Evolutionary conservation across 2,329 filamentous ascomycete genomes (phyloP), one percentile per base, ranked within the genome.

Genomic region (Penicillium sp.): DNA sequence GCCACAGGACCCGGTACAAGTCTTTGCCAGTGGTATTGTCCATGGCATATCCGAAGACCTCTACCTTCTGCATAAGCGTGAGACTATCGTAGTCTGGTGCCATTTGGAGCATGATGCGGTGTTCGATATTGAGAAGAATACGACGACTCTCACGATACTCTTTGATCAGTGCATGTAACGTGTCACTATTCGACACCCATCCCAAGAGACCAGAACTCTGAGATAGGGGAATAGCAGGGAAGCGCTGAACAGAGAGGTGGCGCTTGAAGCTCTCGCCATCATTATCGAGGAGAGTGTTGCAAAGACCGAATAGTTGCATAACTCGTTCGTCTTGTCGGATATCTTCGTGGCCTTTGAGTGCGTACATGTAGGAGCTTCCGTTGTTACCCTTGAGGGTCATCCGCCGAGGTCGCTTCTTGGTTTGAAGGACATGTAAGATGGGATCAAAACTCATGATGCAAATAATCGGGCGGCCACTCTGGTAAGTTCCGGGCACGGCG

Each of bases 21-120:
- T 99, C 94, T 71, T 99, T 96, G 2, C 94, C 95, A 1, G 94
- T 99, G 1, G 94, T 99, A 71, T 99, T 99, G 75, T 99, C 95
- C 54, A 99, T 86, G 4, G 94, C 95, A 70, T 99, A 99, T 26
- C 94, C 93, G 69, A 99, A 99, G 9, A 99, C 94, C 73, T 99
- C 95, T 0, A 99, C 95, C 77, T 99, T 99, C 70, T 99, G 95
- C 94, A 99, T 97, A 29, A 99, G 83, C 1, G 95, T 97, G 40
- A 99, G 85, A 66, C 96, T 97, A 69, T 99, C 94, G 67, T 97
- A 99, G 70, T 99, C 94, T 0, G 94, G 95, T 20, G 94, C 94
- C 94, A 99, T 99, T 72, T 99, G 95, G 50, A 99, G 80, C 94
- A 99, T 99, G 71, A 99, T 99, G 36, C 95, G 89, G 70, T 99